These are phyloP conservation scores for Lantana camara DNA, from an alignment of 257 asterid species.

Conservation along the genomic window DNA sequence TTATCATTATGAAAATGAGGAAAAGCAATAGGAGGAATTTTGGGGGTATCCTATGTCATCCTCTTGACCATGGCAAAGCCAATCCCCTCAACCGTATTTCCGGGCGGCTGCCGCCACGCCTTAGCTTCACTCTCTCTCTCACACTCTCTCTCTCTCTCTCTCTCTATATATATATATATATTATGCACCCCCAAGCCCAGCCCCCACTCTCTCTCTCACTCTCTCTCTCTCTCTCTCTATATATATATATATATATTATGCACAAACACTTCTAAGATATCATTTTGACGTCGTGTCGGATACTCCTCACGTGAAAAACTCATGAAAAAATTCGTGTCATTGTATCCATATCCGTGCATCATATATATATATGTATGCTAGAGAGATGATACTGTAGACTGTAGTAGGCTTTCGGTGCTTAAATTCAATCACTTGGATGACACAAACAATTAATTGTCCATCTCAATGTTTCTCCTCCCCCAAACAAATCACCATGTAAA, in stretches of 20 bases:
- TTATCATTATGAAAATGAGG: not conserved
- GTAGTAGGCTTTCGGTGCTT: constrained; percentile 78
- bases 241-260: too few species aligned
- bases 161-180: too few species aligned
- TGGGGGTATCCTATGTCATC: constrained; percentile 32
- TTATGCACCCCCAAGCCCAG: not conserved
- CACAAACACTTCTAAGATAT: too few species aligned
- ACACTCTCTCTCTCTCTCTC: constrained; percentile 2
- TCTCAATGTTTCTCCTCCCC: constrained; percentile 46
- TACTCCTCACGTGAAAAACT: too few species aligned
- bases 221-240: too few species aligned
- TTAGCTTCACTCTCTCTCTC: constrained; percentile 19
- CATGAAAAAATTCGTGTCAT: too few species aligned
- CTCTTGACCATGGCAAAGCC: constrained; percentile 29
- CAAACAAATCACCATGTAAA: constrained; percentile 34
- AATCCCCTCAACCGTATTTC: constrained; percentile 38
- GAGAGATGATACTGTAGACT: not conserved
- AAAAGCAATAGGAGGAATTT: not conserved
- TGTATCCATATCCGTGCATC: too few species aligned
- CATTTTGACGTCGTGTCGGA: too few species aligned
- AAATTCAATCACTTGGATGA: constrained; percentile 32
- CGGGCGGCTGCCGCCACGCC: constrained; percentile 44
- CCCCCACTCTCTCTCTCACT: not conserved
- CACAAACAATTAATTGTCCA: constrained; percentile 38
- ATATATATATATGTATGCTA: too few species aligned